Evolutionary conservation across 306 rosid genomes (phyloP).

Genomic region (Oxytropis ochrocephala): DNA sequence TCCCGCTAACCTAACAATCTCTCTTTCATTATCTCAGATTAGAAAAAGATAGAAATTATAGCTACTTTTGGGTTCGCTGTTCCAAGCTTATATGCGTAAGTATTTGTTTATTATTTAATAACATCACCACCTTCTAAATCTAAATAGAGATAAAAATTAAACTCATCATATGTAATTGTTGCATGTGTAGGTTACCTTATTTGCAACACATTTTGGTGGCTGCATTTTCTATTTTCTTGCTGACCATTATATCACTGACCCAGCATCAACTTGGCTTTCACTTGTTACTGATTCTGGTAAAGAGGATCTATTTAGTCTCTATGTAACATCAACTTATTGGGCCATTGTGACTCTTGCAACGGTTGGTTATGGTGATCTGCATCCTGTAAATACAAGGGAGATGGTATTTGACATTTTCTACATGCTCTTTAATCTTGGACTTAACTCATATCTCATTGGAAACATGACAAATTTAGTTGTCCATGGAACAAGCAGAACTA

Average conservation of each 20-base stretch:
- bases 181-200: slow-evolving; percentile 60
- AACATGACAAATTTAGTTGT: slow-evolving; percentile 87
- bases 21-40: slow-evolving; percentile 40
- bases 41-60: slow-evolving; percentile 67
- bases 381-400: slow-evolving; percentile 56
- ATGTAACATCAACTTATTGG: slow-evolving; percentile 66
- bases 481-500: slow-evolving; percentile 65
- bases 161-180: too few relatives aligned
- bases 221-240: slow-evolving; percentile 56
- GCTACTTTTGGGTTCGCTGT: slow-evolving; percentile 67
- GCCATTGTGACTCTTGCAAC: slow-evolving; percentile 56
- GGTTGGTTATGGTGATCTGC: slow-evolving; percentile 82
- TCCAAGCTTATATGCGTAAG: slow-evolving; percentile 72
- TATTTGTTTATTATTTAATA: neutral
- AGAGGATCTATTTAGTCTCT: slow-evolving; percentile 3
- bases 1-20: too few relatives aligned
- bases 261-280: slow-evolving; percentile 43
- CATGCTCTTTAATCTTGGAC: slow-evolving; percentile 52
- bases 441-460: slow-evolving; percentile 62
- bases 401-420: slow-evolving; percentile 44
- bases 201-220: slow-evolving; percentile 51
- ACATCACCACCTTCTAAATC: too few relatives aligned
- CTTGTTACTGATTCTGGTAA: neutral
- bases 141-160: too few relatives aligned
- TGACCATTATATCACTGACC: neutral